Evolutionary conservation across 2,329 filamentous ascomycete genomes (phyloP).

Genomic region (Talaromyces sp.): DNA sequence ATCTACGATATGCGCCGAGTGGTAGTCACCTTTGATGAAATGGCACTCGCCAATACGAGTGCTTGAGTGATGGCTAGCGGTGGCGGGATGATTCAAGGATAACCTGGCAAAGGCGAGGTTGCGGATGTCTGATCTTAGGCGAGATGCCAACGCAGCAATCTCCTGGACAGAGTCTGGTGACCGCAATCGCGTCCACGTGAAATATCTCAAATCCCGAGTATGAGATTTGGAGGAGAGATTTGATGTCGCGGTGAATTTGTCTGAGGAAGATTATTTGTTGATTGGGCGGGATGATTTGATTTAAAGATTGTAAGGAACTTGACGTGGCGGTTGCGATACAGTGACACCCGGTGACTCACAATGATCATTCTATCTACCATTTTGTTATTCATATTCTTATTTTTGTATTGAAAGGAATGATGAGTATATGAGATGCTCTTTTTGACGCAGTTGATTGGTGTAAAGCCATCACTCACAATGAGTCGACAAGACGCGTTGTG

Average conservation of each 20-base stretch:
- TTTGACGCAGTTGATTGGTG: constrained; percentile 9
- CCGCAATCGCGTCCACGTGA: constrained; percentile 4
- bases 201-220: constrained; percentile 5
- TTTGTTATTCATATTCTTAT: too few species aligned
- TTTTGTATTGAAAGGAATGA: neutral
- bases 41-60: neutral
- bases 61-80: neutral
- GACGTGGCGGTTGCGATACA: neutral
- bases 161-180: constrained; percentile 10
- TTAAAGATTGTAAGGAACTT: neutral
- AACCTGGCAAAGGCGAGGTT: neutral
- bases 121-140: constrained; percentile 4
- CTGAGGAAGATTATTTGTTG: neutral
- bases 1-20: neutral
- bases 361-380: neutral
- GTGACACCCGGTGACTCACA: constrained; percentile 13
- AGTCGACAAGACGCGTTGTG: constrained; percentile 8
- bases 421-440: neutral
- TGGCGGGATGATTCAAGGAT: constrained; percentile 1
- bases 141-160: constrained; percentile 19
- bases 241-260: neutral
- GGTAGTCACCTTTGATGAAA: neutral
- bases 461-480: constrained; percentile 14
- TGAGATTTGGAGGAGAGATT: neutral
- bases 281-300: neutral